Percentiles rank a stretch among this genome's conserved stretches.
These are phyloP conservation scores for Scortechinia acanthostroma DNA, from an alignment of 2,329 filamentous ascomycete species.

Conservation along the genomic window DNA sequence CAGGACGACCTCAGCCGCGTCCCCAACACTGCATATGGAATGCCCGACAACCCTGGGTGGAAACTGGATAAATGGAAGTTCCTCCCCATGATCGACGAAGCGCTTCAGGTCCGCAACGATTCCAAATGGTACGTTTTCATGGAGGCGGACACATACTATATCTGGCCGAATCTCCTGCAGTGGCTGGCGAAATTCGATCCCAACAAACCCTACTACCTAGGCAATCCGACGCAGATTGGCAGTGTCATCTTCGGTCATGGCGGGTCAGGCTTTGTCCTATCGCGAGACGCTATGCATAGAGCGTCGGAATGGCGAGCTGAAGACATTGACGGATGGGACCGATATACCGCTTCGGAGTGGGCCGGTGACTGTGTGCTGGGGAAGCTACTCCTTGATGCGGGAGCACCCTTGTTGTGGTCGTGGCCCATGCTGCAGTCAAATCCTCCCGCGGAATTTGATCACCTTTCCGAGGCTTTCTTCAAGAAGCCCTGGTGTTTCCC, in stretches of 20 bases:
- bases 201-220: constrained; percentile 38
- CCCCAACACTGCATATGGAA: constrained; percentile 24
- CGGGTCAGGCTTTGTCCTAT: constrained; percentile 42
- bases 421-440: constrained; percentile 37
- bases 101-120: constrained; percentile 26
- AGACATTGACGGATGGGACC: constrained; percentile 30
- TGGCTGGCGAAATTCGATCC: constrained; percentile 43
- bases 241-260: constrained; percentile 41
- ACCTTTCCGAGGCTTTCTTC: constrained; percentile 25
- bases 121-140: constrained; percentile 52
- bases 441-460: constrained; percentile 29
- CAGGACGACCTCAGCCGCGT: constrained; percentile 20
- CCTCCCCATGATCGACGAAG: constrained; percentile 42
- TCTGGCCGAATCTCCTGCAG: constrained; percentile 39
- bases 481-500: constrained; percentile 38
- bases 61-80: constrained; percentile 51
- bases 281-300: constrained; percentile 34
- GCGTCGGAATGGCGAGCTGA: constrained; percentile 29
- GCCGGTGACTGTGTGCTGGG: constrained; percentile 40
- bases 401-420: constrained; percentile 30
- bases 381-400: constrained; percentile 33
- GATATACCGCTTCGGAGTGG: constrained; percentile 33
- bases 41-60: constrained; percentile 33
- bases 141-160: constrained; percentile 48
- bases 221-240: constrained; percentile 40